These are phyloP conservation scores for Kwoniella bestiolae DNA, from an alignment of 768 basidiomycete genomes.

Conservation along the genomic window DNA sequence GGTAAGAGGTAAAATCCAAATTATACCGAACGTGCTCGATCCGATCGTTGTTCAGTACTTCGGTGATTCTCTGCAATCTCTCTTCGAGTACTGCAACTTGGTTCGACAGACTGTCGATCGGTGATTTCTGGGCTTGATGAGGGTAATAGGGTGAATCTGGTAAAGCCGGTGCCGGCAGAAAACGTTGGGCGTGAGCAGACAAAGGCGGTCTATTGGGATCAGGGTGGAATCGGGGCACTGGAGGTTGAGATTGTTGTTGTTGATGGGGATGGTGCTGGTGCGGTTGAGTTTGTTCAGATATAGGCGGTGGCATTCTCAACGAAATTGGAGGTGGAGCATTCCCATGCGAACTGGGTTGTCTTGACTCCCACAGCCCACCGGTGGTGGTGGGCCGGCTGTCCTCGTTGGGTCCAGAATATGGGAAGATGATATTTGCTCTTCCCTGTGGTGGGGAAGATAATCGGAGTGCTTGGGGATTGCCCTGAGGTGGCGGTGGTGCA, in stretches of 20 bases:
- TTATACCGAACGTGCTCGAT: slow-evolving; percentile 35
- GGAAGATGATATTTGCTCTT: not conserved
- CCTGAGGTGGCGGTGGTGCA: not conserved
- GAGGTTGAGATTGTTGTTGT: slow-evolving; percentile 8
- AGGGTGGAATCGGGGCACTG: slow-evolving; percentile 24
- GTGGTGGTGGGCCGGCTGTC: slow-evolving; percentile 16
- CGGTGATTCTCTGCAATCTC: slow-evolving; percentile 24
- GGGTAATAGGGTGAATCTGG: slow-evolving; percentile 34
- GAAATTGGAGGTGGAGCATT: not conserved
- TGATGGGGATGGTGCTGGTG: not conserved
- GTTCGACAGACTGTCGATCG: slow-evolving; percentile 17
- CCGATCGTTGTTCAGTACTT: slow-evolving; percentile 33
- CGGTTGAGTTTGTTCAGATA: not conserved
- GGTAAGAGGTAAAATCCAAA: slow-evolving; percentile 35
- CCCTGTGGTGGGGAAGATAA: slow-evolving; percentile 4
- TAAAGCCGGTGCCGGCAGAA: slow-evolving; percentile 8
- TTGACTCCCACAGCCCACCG: slow-evolving; percentile 21
- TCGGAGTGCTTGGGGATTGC: slow-evolving; percentile 7
- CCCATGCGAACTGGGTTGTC: slow-evolving; percentile 15
- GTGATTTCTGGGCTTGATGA: slow-evolving; percentile 14
- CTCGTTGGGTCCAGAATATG: slow-evolving; percentile 6
- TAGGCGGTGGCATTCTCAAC: slow-evolving; percentile 11
- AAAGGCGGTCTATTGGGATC: slow-evolving; percentile 26
- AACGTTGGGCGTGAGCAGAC: slow-evolving; percentile 12
- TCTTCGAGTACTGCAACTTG: slow-evolving; percentile 42